phyloP scores from a whole-genome alignment of 257 asterid species.

The Catharanthus roseus region DNA sequence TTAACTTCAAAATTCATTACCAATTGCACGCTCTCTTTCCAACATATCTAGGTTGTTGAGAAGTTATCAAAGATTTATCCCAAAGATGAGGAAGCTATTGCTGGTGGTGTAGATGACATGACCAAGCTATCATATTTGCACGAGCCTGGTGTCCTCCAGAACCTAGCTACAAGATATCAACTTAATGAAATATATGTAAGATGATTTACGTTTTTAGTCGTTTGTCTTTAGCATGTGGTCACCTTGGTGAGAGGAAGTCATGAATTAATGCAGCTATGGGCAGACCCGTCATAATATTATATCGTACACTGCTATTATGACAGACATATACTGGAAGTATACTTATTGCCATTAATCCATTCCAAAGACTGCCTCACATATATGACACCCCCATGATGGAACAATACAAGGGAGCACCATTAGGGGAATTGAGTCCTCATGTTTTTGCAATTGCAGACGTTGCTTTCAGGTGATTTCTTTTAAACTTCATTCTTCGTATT shows the following conservation, averaged over 20 bases:
- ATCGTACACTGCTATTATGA: slow-evolving; percentile 29
- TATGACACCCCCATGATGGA: slow-evolving; percentile 87
- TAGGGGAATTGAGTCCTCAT: slow-evolving; percentile 92
- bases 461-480: slow-evolving; percentile 63
- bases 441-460: slow-evolving; percentile 96
- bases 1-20: slow-evolving; percentile 2
- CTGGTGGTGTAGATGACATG: slow-evolving; percentile 97
- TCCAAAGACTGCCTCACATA: slow-evolving; percentile 93
- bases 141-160: slow-evolving; percentile 95
- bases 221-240: slow-evolving; percentile 14
- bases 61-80: slow-evolving; percentile 61
- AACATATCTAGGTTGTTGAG: slow-evolving; percentile 44
- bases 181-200: slow-evolving; percentile 91
- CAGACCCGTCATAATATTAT: slow-evolving; percentile 23
- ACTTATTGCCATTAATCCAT: slow-evolving; percentile 96
- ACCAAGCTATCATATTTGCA: slow-evolving; percentile 93
- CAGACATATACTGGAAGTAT: slow-evolving; percentile 99
- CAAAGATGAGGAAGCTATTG: slow-evolving; percentile 91
- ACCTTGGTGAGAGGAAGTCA: slow-evolving; percentile 17
- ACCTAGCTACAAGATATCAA: slow-evolving; percentile 79
- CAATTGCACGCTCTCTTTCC: slow-evolving; percentile 8
- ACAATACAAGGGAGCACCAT: slow-evolving; percentile 90
- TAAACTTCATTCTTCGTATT: slow-evolving; percentile 2
- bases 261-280: slow-evolving; percentile 19
- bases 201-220: slow-evolving; percentile 19